Evolutionary conservation across 2,329 filamentous ascomycete species (phyloP).

Genomic region (Furcasterigmium sp.): DNA sequence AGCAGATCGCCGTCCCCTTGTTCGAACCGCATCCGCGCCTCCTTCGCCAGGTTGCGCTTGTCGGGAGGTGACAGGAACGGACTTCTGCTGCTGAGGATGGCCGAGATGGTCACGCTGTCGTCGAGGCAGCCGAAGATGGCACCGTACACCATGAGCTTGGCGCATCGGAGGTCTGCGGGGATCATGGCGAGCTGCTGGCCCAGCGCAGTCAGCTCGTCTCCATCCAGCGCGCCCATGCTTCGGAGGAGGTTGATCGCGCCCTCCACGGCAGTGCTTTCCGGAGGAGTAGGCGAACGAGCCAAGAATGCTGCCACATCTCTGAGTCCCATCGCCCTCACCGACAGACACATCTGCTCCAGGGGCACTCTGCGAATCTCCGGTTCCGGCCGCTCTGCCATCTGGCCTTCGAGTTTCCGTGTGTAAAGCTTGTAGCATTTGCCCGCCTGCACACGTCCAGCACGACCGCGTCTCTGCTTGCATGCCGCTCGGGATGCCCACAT

Average conservation of each 20-base stretch:
- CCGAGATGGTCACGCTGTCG: slow-evolving; percentile 80
- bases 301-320: slow-evolving; percentile 77
- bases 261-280: slow-evolving; percentile 78
- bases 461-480: slow-evolving; percentile 88
- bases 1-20: slow-evolving; percentile 79
- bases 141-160: slow-evolving; percentile 93
- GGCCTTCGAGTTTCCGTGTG: slow-evolving; percentile 76
- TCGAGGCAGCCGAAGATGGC: slow-evolving; percentile 91
- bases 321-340: slow-evolving; percentile 92
- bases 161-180: slow-evolving; percentile 85
- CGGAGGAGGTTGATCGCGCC: slow-evolving; percentile 74
- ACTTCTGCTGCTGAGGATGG: slow-evolving; percentile 82
- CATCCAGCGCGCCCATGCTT: slow-evolving; percentile 84
- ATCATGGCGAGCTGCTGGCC: slow-evolving; percentile 93
- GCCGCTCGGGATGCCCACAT: slow-evolving; percentile 92
- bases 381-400: slow-evolving; percentile 84
- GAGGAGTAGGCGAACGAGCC: slow-evolving; percentile 81
- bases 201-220: slow-evolving; percentile 80
- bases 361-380: slow-evolving; percentile 92
- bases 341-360: slow-evolving; percentile 88
- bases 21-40: slow-evolving; percentile 69
- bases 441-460: slow-evolving; percentile 86
- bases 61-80: slow-evolving; percentile 84
- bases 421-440: slow-evolving; percentile 95
- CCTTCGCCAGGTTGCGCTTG: slow-evolving; percentile 75